Evolutionary conservation across 371 early-diverging fungal genomes (phyloP).

Genomic region (Mucor circinelloides): DNA sequence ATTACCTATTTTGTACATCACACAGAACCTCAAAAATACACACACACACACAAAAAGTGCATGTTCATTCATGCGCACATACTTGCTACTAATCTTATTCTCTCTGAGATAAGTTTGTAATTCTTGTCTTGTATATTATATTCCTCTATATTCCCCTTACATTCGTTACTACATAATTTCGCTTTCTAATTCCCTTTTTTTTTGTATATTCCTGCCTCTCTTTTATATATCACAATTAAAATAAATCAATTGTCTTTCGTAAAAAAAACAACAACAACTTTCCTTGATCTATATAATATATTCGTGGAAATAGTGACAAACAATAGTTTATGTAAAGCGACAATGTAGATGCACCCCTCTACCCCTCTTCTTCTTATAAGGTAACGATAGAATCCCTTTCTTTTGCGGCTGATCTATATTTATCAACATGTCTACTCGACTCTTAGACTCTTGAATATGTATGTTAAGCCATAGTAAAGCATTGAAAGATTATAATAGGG

Average conservation of each 20-base stretch:
- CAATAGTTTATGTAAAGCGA: too few species aligned
- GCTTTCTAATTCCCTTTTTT: background rate
- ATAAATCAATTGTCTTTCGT: background rate
- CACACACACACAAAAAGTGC: background rate
- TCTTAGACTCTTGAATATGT: too few species aligned
- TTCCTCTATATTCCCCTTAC: background rate
- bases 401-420: too few species aligned
- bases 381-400: too few species aligned
- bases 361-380: too few species aligned
- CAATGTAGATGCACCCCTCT: too few species aligned
- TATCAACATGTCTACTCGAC: too few species aligned
- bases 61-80: background rate
- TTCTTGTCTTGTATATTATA: background rate
- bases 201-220: background rate
- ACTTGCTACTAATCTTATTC: background rate
- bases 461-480: too few species aligned
- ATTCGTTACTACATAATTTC: background rate
- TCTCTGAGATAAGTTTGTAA: background rate
- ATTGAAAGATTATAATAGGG: too few species aligned
- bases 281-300: background rate
- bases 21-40: background rate
- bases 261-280: too few species aligned
- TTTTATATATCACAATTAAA: background rate
- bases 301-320: background rate
- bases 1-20: conserved; percentile 14